Evolutionary conservation across 2,329 filamentous ascomycete genomes (phyloP), one percentile per base, ranked within the genome.

Genomic region (Berkeleyomyces basicola): DNA sequence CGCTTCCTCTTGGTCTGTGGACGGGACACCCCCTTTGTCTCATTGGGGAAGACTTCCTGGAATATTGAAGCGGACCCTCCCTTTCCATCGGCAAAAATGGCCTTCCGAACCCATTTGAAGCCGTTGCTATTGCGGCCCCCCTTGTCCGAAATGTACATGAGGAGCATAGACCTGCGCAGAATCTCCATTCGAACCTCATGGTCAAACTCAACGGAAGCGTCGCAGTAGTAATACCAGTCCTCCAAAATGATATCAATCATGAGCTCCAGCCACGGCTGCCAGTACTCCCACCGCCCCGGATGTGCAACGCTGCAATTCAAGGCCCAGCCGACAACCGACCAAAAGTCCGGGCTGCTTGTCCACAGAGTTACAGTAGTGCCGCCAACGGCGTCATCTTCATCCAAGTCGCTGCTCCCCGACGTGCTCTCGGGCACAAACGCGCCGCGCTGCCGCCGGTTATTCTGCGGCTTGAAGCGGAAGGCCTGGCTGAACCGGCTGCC

Each of bases 291-390:
- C 23, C 92, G 80, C 47, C 81, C 78, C 1, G 83, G 83, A 67
- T 92, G 78, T 40, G 80, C 72, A 1, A 87, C 79, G 60, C 89
- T 91, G 74, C 92, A 97, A 70, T 92, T 93, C 71, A 97, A 90
- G 0, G 88, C 87, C 93, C 93, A 97, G 3, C 92, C 93, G 0
- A 93, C 80, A 0, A 88, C 82, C 49, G 84, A 81, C 90, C 93
- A 99, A 69, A 97, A 95, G 70, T 95, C 89, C 65, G 88, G 84
- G 0, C 86, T 88, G n/a, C 82, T 80, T 14, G 75, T 76, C 82
- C 88, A 96, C 1, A 96, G 66, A 39, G 86, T 85, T 1, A 85
- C 84, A 63, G 90, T 77, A 7, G 78, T 77, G 5, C 82, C 78
- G 49, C 77, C 75, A 43, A 90, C 73, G 7, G 75, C 73, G 55